Base-by-base conservation (phyloP, 345 rosid genomes). In the Citrus hindsii region DNA sequence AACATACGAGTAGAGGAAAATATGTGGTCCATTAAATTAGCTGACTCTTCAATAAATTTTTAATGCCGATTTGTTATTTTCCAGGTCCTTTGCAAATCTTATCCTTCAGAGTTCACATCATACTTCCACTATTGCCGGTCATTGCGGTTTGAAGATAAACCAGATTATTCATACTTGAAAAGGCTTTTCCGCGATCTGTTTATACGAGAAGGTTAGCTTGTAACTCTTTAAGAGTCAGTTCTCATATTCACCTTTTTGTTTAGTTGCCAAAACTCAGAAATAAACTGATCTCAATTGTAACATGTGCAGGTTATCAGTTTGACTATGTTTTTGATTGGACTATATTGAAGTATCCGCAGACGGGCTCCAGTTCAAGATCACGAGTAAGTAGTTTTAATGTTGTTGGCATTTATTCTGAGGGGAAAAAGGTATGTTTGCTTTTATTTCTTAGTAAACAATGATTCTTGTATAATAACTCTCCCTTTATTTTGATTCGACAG, bases 271-370 rank as follows among this genome's bases (percentile, higher is more conserved):
- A 30, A 76, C 51, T 69, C 32, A 48, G 22, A 37, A 58, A 56
- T 27, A 27, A 62, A n/a, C 73, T 51, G 74, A 77, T 79, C 75
- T 28, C 55, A 67, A 27, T 55, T 71, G 59, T 37, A 83, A 61
- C 73, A 58, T 64, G 61, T 85, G 83, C 87, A 96, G 97, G 97
- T 74, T 91, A 94, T 86, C 97, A 92, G 82, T 90, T 94, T 77
- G 99, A 95, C 83, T 89, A 91, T 61, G 97, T 95, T 28, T 96
- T 96, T 81, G 97, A 96, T 87, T 96, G 99, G 98, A 96, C 98
- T 38, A 86, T 89, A 40, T 78, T 88, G 88, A 96, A 91, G 85
- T 89, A 92, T 84, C 99, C 98, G 53, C 98, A 91, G 87, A 85
- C 77, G 64, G 88, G 93, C 80, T 85, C 95, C 80, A 89, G 92